A percentile compares a stretch with the other conserved stretches of the same genome.
Conservation (phyloP, 805 yeast species). For the Tetrapisispora phaffii region DNA sequence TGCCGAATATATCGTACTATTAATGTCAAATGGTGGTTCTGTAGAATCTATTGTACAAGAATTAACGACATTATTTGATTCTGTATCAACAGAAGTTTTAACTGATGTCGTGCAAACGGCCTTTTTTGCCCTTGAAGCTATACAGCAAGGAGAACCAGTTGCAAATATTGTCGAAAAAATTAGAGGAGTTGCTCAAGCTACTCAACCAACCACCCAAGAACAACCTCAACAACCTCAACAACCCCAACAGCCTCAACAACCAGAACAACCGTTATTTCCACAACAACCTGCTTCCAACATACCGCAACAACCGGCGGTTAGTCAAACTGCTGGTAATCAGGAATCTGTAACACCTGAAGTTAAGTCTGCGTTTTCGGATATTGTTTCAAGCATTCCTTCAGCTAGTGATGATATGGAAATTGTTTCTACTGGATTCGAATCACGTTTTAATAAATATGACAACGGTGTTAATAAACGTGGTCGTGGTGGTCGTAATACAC, state of each 20-base stretch:
- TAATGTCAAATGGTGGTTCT: conserved; percentile 58
- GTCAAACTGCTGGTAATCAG: not conserved
- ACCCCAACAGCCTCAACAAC: conserved; percentile 9
- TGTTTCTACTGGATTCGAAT: conserved; percentile 11
- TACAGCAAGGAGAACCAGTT: conserved; percentile 29
- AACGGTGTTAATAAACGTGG: conserved; percentile 15
- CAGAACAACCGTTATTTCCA: not conserved
- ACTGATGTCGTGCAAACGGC: conserved; percentile 47
- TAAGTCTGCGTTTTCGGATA: conserved; percentile 23
- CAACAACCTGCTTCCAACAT: not conserved
- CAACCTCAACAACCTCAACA: conserved; percentile 7
- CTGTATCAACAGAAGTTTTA: conserved; percentile 51
- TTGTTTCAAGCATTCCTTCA: conserved; percentile 16
- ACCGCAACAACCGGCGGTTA: too few species aligned
- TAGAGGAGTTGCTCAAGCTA: conserved; percentile 12
- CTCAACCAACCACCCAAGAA: conserved; percentile 7
- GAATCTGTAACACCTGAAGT: not conserved
- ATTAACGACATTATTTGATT: conserved; percentile 50
- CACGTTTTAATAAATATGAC: conserved; percentile 17
- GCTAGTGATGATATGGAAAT: conserved; percentile 8
- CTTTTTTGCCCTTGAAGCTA: conserved; percentile 44
- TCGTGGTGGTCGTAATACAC: conserved; percentile 15
- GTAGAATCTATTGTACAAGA: conserved; percentile 53
- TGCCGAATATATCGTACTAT: conserved; percentile 63
- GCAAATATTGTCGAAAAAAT: conserved; percentile 26